Evolutionary conservation across 768 basidiomycete genomes (phyloP).

Genomic region (Ephemerocybe angulata): DNA sequence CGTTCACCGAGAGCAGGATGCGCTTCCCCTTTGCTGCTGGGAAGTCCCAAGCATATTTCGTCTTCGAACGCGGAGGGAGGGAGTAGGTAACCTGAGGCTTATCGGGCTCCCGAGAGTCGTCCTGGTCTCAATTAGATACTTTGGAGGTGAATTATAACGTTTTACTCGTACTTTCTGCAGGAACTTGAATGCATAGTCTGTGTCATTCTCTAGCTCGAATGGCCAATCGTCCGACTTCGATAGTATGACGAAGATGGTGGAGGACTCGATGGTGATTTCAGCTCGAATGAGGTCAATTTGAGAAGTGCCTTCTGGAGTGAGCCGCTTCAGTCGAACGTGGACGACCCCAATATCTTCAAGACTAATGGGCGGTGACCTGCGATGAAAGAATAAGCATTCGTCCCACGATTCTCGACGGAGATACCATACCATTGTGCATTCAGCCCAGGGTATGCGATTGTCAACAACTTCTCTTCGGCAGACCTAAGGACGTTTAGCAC

Average conservation of each 20-base stretch:
- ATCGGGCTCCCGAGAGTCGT: slow-evolving; percentile 39
- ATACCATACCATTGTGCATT: slow-evolving; percentile 70
- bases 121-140: slow-evolving; percentile 27
- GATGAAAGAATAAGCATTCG: slow-evolving; percentile 1
- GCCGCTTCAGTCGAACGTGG: slow-evolving; percentile 61
- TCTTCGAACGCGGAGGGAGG: slow-evolving; percentile 49
- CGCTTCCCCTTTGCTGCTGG: slow-evolving; percentile 83
- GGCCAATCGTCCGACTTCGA: slow-evolving; percentile 78
- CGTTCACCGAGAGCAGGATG: slow-evolving; percentile 61
- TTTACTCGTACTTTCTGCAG: slow-evolving; percentile 62
- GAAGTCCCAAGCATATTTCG: slow-evolving; percentile 89
- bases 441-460: slow-evolving; percentile 81
- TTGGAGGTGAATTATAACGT: background rate
- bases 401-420: background rate
- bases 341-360: slow-evolving; percentile 86
- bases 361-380: slow-evolving; percentile 92
- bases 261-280: slow-evolving; percentile 78
- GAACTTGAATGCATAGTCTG: slow-evolving; percentile 63
- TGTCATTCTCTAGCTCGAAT: slow-evolving; percentile 86
- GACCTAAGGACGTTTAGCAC: slow-evolving; percentile 65
- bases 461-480: slow-evolving; percentile 71
- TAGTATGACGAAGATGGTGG: slow-evolving; percentile 86
- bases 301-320: slow-evolving; percentile 22
- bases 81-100: slow-evolving; percentile 50
- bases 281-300: slow-evolving; percentile 55